A percentile compares a stretch with the other conserved stretches of the same genome.
Conservation (phyloP, 129 eudicot genomes). For the Ambrosia artemisiifolia region DNA sequence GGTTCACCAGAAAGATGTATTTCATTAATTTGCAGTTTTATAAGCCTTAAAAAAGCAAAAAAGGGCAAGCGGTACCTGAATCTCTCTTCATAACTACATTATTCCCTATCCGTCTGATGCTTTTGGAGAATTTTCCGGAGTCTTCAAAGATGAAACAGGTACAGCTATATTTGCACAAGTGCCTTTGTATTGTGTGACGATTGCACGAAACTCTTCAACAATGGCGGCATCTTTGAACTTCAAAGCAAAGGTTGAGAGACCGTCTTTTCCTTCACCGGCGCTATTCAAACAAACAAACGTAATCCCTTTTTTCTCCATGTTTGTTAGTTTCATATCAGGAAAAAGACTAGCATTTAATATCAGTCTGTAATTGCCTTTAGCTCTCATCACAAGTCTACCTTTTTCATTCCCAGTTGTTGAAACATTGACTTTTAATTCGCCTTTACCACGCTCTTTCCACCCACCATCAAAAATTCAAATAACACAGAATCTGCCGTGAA, state of each 20-base stretch:
- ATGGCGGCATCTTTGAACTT: slow-evolving; percentile 69
- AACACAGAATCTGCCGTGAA: slow-evolving; percentile 73
- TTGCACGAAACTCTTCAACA: slow-evolving; percentile 60
- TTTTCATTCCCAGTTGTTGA: slow-evolving; percentile 52
- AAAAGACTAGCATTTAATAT: slow-evolving; percentile 77
- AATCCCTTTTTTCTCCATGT: slow-evolving; percentile 87
- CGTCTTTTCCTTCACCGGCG: slow-evolving; percentile 58
- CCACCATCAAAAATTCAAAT: slow-evolving; percentile 73
- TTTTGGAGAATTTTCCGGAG: slow-evolving; percentile 78
- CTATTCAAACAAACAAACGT: slow-evolving; percentile 87
- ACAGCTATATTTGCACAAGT: slow-evolving; percentile 12
- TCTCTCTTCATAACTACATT: background rate
- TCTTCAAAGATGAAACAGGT: slow-evolving; percentile 36
- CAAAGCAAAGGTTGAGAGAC: slow-evolving; percentile 76
- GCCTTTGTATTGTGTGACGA: slow-evolving; percentile 57
- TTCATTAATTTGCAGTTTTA: background rate
- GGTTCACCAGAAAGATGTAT: background rate
- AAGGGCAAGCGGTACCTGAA: background rate
- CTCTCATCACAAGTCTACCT: slow-evolving; percentile 84
- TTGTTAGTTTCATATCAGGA: slow-evolving; percentile 85
- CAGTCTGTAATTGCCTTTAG: slow-evolving; percentile 75
- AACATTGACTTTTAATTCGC: slow-evolving; percentile 75
- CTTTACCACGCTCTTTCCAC: slow-evolving; percentile 97
- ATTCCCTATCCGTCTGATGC: slow-evolving; percentile 40
- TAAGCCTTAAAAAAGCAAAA: background rate